A percentile compares a stretch with the other conserved stretches of the same genome.
These are phyloP conservation scores for Penicillium rolfsii DNA, from an alignment of 2,329 filamentous ascomycete species.

Conservation along the genomic window DNA sequence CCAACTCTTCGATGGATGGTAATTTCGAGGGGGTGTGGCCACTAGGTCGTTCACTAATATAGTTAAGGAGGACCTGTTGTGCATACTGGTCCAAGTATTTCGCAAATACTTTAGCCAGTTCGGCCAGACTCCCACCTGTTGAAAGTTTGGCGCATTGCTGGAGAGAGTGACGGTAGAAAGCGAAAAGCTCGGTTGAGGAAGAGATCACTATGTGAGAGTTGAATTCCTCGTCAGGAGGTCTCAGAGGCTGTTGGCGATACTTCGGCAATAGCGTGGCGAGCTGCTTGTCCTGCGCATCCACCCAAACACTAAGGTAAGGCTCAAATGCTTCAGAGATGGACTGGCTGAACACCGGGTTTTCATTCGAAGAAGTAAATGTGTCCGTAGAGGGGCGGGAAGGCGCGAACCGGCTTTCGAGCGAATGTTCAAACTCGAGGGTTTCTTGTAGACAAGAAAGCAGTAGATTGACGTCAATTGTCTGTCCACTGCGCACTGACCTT, in stretches of 20 bases:
- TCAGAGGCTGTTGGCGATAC: slow-evolving; percentile 80
- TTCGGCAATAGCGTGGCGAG: slow-evolving; percentile 81
- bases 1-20: slow-evolving; percentile 70
- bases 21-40: slow-evolving; percentile 57
- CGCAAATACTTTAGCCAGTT: slow-evolving; percentile 81
- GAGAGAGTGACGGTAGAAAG: slow-evolving; percentile 90
- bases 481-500: slow-evolving; percentile 78
- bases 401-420: slow-evolving; percentile 80
- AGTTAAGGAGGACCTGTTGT: slow-evolving; percentile 82
- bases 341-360: slow-evolving; percentile 77
- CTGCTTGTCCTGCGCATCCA: slow-evolving; percentile 91
- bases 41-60: slow-evolving; percentile 63
- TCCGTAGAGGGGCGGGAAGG: slow-evolving; percentile 77
- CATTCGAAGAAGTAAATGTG: slow-evolving; percentile 81
- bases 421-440: slow-evolving; percentile 95
- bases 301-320: slow-evolving; percentile 95
- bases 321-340: slow-evolving; percentile 96
- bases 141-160: slow-evolving; percentile 96
- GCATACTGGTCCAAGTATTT: slow-evolving; percentile 96
- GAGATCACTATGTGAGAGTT: slow-evolving; percentile 84
- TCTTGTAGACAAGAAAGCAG: slow-evolving; percentile 88
- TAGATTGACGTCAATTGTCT: slow-evolving; percentile 85
- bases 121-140: slow-evolving; percentile 81
- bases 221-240: slow-evolving; percentile 87
- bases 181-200: slow-evolving; percentile 95